Percentiles rank a stretch among this genome's conserved stretches.
phyloP scores from a whole-genome alignment of 495 filamentous ascomycete genomes.

The Echria macrotheca region DNA sequence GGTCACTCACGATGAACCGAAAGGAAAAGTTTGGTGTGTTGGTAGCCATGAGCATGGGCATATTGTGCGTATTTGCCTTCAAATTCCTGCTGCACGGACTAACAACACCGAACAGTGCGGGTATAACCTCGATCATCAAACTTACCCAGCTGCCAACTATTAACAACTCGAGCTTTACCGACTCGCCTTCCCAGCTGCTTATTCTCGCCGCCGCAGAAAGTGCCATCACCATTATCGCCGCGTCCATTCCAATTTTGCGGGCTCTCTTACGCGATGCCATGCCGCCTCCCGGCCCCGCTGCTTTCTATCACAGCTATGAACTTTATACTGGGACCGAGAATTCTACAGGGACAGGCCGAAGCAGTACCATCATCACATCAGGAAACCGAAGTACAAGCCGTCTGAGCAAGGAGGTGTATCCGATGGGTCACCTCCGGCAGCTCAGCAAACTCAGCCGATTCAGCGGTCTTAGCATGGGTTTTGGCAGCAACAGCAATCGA shows the following conservation, averaged over 20 bases:
- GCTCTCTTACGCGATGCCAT: slow-evolving; percentile 24
- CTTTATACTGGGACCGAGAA: slow-evolving; percentile 20
- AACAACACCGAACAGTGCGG: slow-evolving; percentile 15
- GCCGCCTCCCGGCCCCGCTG: slow-evolving; percentile 19
- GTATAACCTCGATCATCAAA: slow-evolving; percentile 24
- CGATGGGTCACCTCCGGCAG: slow-evolving; percentile 12
- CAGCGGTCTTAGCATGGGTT: slow-evolving; percentile 19
- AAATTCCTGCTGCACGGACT: background rate
- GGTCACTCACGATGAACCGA: slow-evolving; percentile 30
- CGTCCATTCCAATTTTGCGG: slow-evolving; percentile 28
- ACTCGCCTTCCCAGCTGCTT: slow-evolving; percentile 15
- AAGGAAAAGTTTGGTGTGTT: slow-evolving; percentile 32
- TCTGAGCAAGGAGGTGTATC: slow-evolving; percentile 16
- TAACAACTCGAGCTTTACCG: slow-evolving; percentile 20
- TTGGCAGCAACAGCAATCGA: slow-evolving; percentile 6
- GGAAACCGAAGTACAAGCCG: slow-evolving; percentile 14
- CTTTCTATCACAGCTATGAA: slow-evolving; percentile 20
- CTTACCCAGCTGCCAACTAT: slow-evolving; percentile 27
- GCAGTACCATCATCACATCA: slow-evolving; percentile 20
- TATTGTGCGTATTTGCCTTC: slow-evolving; percentile 19
- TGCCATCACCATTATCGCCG: slow-evolving; percentile 30
- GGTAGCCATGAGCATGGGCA: slow-evolving; percentile 35
- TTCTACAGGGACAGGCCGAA: slow-evolving; percentile 18
- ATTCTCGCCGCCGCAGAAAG: slow-evolving; percentile 26
- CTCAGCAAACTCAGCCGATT: slow-evolving; percentile 18